phyloP scores from a whole-genome alignment of 176 grass and related monocot species.

The Oryza nivara region DNA sequence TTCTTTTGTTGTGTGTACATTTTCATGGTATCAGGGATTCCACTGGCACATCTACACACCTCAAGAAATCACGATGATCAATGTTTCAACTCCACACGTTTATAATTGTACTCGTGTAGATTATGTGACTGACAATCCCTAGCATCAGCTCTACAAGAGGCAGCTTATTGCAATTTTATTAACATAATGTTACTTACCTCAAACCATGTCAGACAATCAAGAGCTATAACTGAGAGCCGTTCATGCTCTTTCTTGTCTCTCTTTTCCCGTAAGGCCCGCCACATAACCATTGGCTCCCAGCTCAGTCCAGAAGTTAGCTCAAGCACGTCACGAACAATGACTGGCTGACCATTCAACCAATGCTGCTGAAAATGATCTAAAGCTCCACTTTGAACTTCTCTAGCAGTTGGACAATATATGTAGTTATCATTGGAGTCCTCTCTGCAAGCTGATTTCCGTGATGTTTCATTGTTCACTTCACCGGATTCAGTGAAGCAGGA shows the following conservation, averaged over 20 bases:
- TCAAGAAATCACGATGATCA: neutral
- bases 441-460: conserved; percentile 53
- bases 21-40: neutral
- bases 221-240: conserved; percentile 52
- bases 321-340: conserved; percentile 77
- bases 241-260: conserved; percentile 44
- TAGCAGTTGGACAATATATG: conserved; percentile 68
- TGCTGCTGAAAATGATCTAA: conserved; percentile 87
- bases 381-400: conserved; percentile 50
- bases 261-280: conserved; percentile 79
- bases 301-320: conserved; percentile 78
- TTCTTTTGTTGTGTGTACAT: neutral
- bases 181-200: conserved; percentile 41
- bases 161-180: neutral
- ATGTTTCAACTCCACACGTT: neutral
- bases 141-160: neutral
- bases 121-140: neutral
- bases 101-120: neutral
- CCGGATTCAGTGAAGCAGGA: conserved; percentile 41
- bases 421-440: conserved; percentile 66
- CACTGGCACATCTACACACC: neutral
- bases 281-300: conserved; percentile 99
- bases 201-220: conserved; percentile 65
- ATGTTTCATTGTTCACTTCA: neutral
- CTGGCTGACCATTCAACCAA: conserved; percentile 80